phyloP scores from a whole-genome alignment of 805 yeast species.

The Wickerhamomyces chambardii region DNA sequence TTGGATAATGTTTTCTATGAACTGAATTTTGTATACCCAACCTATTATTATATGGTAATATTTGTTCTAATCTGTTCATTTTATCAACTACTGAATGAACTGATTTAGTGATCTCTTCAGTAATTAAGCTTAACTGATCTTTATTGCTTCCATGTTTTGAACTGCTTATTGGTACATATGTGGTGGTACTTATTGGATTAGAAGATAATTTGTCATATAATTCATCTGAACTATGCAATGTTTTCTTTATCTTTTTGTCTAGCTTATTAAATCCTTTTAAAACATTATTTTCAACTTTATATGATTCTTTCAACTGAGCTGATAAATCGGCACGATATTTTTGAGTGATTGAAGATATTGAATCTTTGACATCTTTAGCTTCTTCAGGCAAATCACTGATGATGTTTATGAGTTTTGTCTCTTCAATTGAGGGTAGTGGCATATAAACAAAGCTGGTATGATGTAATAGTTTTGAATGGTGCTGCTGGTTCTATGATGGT shows the following conservation, averaged over 20 bases:
- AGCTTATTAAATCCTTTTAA: not conserved
- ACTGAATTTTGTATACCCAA: slow-evolving; percentile 25
- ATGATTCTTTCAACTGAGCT: slow-evolving; percentile 1
- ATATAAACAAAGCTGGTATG: not conserved
- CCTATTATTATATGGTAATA: slow-evolving; percentile 26
- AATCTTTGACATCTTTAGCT: slow-evolving; percentile 1
- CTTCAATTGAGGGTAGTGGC: slow-evolving; percentile 6
- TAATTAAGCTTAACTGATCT: slow-evolving; percentile 1
- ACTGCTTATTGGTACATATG: not conserved
- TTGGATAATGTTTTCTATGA: slow-evolving; percentile 34
- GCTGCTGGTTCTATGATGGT: too few species aligned
- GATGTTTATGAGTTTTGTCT: slow-evolving; percentile 4
- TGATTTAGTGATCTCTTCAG: slow-evolving; percentile 5
- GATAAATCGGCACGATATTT: slow-evolving; percentile 2
- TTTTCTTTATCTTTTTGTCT: slow-evolving; percentile 1
- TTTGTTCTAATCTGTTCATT: slow-evolving; percentile 24
- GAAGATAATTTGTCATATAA: slow-evolving; percentile 1
- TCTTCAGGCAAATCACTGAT: slow-evolving; percentile 4
- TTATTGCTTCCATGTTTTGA: too few species aligned
- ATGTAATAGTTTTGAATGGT: too few species aligned
- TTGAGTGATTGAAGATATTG: not conserved
- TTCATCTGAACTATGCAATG: slow-evolving; percentile 1
- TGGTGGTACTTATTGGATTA: too few species aligned
- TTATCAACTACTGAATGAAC: slow-evolving; percentile 10
- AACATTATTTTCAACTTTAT: not conserved